These are phyloP conservation scores for Suhomyces emberorum DNA, from an alignment of 805 yeast species.

Conservation along the genomic window DNA sequence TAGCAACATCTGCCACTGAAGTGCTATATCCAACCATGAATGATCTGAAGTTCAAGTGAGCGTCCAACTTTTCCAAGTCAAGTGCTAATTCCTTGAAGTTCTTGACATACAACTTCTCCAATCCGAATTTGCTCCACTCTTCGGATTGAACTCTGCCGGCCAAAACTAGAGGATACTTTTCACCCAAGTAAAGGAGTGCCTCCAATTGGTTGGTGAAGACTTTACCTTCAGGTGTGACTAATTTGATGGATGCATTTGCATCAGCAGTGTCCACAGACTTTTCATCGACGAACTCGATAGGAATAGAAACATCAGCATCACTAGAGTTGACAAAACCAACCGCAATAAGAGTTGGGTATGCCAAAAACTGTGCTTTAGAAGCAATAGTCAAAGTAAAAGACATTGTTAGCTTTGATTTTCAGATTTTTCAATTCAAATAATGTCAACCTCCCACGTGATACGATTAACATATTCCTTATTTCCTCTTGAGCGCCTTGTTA, in stretches of 20 bases:
- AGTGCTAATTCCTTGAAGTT: conserved; percentile 83
- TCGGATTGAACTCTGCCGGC: conserved; percentile 31
- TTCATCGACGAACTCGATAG: conserved; percentile 68
- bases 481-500: no score
- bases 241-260: conserved; percentile 40
- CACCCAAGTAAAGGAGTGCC: conserved; percentile 49
- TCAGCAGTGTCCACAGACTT: conserved; percentile 43
- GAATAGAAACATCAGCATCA: conserved; percentile 46
- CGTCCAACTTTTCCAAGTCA: conserved; percentile 76
- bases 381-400: conserved; percentile 63
- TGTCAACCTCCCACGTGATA: no score
- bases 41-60: conserved; percentile 81
- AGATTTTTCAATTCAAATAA: no score
- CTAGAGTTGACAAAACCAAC: conserved; percentile 64
- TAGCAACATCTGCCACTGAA: conserved; percentile 77
- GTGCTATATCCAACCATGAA: conserved; percentile 65
- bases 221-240: conserved; percentile 41
- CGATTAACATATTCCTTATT: no score
- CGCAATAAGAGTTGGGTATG: conserved; percentile 76
- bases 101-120: conserved; percentile 67
- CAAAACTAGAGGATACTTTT: conserved; percentile 48
- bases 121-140: conserved; percentile 64
- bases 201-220: conserved; percentile 40
- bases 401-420: no score
- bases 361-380: conserved; percentile 80